Evolutionary conservation across 2,329 filamentous ascomycete genomes (phyloP).

Genomic region (Ophiocordyceps polyrhachis-furcata): DNA sequence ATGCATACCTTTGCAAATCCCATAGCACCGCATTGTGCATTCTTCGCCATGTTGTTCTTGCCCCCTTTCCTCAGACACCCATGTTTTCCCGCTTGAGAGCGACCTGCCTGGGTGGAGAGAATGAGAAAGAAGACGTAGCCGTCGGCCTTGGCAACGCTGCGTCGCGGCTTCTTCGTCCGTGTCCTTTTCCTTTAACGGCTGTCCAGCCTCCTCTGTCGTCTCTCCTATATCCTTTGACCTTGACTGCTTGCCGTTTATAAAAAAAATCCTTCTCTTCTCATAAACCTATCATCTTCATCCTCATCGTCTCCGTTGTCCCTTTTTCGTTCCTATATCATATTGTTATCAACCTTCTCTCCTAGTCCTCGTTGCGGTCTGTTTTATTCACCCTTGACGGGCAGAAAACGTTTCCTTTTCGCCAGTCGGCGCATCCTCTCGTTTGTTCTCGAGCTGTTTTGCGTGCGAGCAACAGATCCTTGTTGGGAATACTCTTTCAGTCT

Average conservation of each 20-base stretch:
- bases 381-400: neutral
- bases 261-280: neutral
- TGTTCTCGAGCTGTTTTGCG: no score
- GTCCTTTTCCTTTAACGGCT: neutral
- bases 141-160: neutral
- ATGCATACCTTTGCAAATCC: neutral
- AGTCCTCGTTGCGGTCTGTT: neutral
- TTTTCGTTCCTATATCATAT: neutral
- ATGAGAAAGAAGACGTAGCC: neutral
- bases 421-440: no score
- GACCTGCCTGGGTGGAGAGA: neutral
- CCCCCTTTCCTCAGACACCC: neutral
- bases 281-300: neutral
- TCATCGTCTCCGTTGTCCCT: neutral
- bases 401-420: no score
- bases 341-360: neutral
- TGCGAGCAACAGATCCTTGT: neutral
- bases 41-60: neutral
- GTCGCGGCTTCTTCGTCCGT: neutral
- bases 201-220: neutral
- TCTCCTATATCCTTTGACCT: neutral
- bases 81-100: neutral
- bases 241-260: neutral
- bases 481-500: neutral
- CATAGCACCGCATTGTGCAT: neutral